Evolutionary conservation across 129 eudicot genomes (phyloP), one percentile per base, ranked within the genome.

Genomic region (Kitagawia praeruptora): DNA sequence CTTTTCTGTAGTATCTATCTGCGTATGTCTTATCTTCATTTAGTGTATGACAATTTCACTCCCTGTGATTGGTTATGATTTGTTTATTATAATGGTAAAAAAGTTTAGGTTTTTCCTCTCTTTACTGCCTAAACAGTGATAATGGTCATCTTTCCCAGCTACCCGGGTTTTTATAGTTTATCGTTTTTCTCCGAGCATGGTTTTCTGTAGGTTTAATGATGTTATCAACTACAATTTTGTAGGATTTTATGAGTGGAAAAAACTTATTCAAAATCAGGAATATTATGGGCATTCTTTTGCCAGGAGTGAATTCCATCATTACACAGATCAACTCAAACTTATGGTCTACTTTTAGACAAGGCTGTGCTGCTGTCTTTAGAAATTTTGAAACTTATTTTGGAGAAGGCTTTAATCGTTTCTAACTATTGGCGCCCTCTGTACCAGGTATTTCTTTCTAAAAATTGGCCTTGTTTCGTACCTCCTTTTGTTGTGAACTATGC

Each of bases 231-330:
- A 81, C 78, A 5, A 46, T 25, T 61, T 74, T 86, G 85, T 96
- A 96, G 99, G 99, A 96, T 82, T 92, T 96, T 71, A 96, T 96
- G 99, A 96, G 97, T 80, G 99, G 99, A 48, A 96, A 90, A 80
- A 89, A 89, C 44, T 85, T 90, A 53, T 96, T 92, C 61, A n/a
- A n/a, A n/a, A n/a, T n/a, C n/a, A 87, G 99, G 47, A 96, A 96
- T 86, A 83, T 92, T 21, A 89, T 96, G 98, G 86, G 93, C 47
- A 96, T 96, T 85, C 91, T 96, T 75, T 85, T 84, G 77, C 95
- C 89, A 38, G 99, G 99, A 78, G 99, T 90, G 70, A 91, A 96
- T 85, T 85, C 85, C 86, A 78, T 92, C 63, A 96, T 87, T 53
- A 82, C 89, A 76, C 97, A 96, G 99, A 25, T 90, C 96, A 47